Evolutionary conservation across 169 alveolate genomes (phyloP), one percentile per base, ranked within the genome.

Genomic region (Eimeria necatrix): DNA sequence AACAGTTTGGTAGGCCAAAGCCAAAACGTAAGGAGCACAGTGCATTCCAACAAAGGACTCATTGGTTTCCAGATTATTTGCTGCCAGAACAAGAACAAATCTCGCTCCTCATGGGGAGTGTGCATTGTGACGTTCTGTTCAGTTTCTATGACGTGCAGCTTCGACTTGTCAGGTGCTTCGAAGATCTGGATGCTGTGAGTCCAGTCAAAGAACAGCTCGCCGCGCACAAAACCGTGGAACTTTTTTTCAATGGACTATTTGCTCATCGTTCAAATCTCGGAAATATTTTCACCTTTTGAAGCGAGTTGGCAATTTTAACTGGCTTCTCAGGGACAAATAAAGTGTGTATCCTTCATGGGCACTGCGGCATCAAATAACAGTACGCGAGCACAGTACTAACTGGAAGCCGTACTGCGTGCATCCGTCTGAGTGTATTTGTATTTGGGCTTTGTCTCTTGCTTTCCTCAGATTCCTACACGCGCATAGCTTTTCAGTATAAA

Each of bases 161-260:
- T 95, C 97, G 98, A 71, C 97, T 98, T 70, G 97, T 96, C 14
- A 97, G 98, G 32, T 98, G 99, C 98, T 98, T 98, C 93, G 99
- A 98, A 94, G 97, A 97, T 91, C 88, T 97, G 26, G 96, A 94
- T 5, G 96, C 97, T 68, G 95, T 91, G 24, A 61, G 89, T 26
- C 41, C 41, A 74, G 5, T 18, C 61, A 74, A 18, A 74, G 14
- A 32, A 32, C 41, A 32, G 41, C 41, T 32, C 41, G 41, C 2
- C 41, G 41, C 41, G 41, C 41, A 32, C 41, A 32, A 32, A 32
- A 32, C 41, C 41, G 2, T 32, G 2, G 41, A 32, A 32, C n/a
- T n/a, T 32, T 32, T 32, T 32, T 0, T 32, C 41, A 32, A 0
- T 32, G 41, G 41, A 32, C 41, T 32, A 32, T 32, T 32, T 2